Conservation (phyloP, 768 basidiomycete genomes). For the Leccinum variicolor region DNA sequence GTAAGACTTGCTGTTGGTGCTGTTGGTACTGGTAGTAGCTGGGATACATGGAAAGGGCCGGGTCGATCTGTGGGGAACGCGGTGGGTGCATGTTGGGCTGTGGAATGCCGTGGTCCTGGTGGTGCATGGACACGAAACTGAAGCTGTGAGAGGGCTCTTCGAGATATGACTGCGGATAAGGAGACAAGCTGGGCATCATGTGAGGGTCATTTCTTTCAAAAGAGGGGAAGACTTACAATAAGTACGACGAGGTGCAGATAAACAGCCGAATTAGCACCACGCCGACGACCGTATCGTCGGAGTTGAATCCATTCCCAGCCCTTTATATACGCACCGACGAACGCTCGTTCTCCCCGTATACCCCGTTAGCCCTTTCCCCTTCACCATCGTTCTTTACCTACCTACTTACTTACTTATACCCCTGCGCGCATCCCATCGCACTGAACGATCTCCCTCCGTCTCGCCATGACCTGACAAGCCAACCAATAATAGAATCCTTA, state of each 20-base stretch:
- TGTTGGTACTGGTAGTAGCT: slow-evolving; percentile 55
- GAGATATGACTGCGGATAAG: slow-evolving; percentile 22
- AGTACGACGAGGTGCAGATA: background rate
- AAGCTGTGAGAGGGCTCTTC: slow-evolving; percentile 33
- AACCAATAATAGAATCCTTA: background rate
- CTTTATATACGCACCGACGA: background rate
- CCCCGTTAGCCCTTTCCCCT: no score
- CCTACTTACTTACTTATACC: background rate
- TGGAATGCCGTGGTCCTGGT: slow-evolving; percentile 41
- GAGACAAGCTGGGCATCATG: slow-evolving; percentile 15
- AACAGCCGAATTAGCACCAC: background rate
- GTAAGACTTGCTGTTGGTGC: slow-evolving; percentile 45
- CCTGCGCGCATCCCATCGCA: background rate
- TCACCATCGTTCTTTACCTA: no score
- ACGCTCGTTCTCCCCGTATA: background rate
- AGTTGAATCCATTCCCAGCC: background rate
- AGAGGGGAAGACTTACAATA: slow-evolving; percentile 5
- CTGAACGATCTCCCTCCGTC: background rate
- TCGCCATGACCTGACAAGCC: background rate
- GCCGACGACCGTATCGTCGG: background rate
- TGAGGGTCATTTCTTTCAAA: slow-evolving; percentile 11
- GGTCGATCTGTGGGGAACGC: slow-evolving; percentile 67
- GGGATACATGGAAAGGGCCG: slow-evolving; percentile 64
- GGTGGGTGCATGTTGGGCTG: slow-evolving; percentile 41
- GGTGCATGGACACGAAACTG: slow-evolving; percentile 42